phyloP scores from a whole-genome alignment of 2,329 filamentous ascomycete genomes.

The Pseudohalonectria lignicola region DNA sequence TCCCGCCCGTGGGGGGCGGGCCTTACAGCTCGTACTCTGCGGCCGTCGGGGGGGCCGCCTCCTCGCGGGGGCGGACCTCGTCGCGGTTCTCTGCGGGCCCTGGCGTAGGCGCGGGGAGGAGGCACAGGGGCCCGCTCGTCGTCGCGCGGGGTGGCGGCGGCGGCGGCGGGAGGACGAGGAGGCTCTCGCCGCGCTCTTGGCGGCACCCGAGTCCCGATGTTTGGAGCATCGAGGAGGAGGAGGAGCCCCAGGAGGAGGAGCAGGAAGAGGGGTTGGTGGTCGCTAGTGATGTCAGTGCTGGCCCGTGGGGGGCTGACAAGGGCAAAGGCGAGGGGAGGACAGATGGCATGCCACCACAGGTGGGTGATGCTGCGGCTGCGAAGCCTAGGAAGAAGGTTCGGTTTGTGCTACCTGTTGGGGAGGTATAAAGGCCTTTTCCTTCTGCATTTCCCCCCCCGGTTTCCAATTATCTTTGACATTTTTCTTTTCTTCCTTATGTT shows the following conservation, averaged over 20 bases:
- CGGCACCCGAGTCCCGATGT: slow-evolving; percentile 48
- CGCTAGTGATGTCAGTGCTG: no score
- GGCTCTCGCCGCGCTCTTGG: slow-evolving; percentile 38
- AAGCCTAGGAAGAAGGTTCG: slow-evolving; percentile 47
- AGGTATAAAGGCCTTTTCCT: no score
- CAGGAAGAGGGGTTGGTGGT: no score
- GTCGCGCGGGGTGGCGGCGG: slow-evolving; percentile 15
- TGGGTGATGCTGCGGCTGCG: slow-evolving; percentile 24
- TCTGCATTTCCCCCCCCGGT: no score
- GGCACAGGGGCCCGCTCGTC: no score
- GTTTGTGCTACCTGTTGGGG: slow-evolving; percentile 36
- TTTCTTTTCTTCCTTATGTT: no score
- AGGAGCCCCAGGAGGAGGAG: slow-evolving; percentile 24
- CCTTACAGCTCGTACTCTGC: no score
- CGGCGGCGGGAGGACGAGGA: slow-evolving; percentile 7
- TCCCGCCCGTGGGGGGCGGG: not conserved
- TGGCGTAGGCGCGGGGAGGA: slow-evolving; percentile 16
- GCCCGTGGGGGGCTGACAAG: slow-evolving; percentile 14
- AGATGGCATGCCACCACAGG: slow-evolving; percentile 12
- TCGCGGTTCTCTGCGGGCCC: slow-evolving; percentile 6
- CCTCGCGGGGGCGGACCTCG: not conserved
- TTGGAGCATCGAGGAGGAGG: slow-evolving; percentile 49
- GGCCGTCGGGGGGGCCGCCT: no score
- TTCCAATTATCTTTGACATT: no score
- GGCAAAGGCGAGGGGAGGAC: slow-evolving; percentile 13